phyloP scores from a whole-genome alignment of 768 basidiomycete genomes.

The Tricholoma furcatifolium region DNA sequence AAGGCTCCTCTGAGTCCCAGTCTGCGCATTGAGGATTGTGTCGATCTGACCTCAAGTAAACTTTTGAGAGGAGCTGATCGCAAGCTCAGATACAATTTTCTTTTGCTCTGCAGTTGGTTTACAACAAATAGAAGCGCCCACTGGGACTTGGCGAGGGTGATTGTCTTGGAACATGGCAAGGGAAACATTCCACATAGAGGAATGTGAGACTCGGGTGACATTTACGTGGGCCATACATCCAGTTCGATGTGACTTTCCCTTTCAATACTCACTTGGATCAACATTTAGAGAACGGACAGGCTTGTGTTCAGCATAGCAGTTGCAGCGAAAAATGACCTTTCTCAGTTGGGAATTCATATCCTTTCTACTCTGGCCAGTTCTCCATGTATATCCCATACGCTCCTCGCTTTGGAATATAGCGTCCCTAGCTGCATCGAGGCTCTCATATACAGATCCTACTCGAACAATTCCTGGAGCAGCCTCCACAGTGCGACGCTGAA shows the following conservation, averaged over 20 bases:
- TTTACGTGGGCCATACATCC: constrained; percentile 25
- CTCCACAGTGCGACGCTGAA: neutral
- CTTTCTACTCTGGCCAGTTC: constrained; percentile 13
- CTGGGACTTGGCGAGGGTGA: constrained; percentile 19
- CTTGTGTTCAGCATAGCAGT: constrained; percentile 12
- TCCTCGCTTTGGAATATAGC: constrained; percentile 15
- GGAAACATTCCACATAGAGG: constrained; percentile 17
- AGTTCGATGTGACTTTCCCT: constrained; percentile 18
- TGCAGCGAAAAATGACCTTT: constrained; percentile 19
- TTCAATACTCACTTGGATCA: constrained; percentile 19
- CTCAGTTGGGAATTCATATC: constrained; percentile 1
- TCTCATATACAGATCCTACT: neutral
- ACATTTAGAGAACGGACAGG: constrained; percentile 12
- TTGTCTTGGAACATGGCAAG: constrained; percentile 22
- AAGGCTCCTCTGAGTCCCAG: constrained; percentile 14
- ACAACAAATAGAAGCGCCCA: constrained; percentile 8
- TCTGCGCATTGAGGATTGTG: constrained; percentile 11
- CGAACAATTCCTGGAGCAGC: neutral
- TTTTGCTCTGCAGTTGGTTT: constrained; percentile 18
- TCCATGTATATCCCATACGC: constrained; percentile 15
- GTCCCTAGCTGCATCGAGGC: constrained; percentile 7
- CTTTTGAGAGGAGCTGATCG: constrained; percentile 4
- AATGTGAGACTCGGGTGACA: constrained; percentile 6
- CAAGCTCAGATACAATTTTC: constrained; percentile 7
- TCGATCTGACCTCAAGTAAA: constrained; percentile 17